Evolutionary conservation across 306 rosid species (phyloP).

Genomic region (Prunus mira): DNA sequence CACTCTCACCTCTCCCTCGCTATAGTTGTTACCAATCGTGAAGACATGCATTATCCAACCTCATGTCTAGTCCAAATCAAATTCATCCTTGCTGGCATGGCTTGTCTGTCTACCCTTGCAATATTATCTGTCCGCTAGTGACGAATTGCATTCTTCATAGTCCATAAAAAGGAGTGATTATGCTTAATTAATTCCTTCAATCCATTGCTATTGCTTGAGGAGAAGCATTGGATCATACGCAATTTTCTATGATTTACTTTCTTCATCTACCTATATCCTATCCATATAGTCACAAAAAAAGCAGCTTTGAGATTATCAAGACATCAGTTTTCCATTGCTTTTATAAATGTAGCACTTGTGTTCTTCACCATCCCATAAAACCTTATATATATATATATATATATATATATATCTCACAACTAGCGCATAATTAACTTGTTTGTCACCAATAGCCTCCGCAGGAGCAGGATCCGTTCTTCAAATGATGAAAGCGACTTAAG

Average conservation of each 20-base stretch:
- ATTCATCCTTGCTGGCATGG: not conserved
- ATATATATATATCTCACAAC: not conserved
- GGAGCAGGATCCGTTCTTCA: slow-evolving; percentile 70
- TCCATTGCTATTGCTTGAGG: too few species aligned
- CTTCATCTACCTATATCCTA: too few species aligned
- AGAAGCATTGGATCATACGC: too few species aligned
- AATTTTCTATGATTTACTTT: too few species aligned
- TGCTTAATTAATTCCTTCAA: too few species aligned
- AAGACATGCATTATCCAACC: slow-evolving; percentile 3
- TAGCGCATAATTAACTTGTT: not conserved
- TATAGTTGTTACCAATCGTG: slow-evolving; percentile 9
- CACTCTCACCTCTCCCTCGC: not conserved
- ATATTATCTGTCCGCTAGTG: not conserved
- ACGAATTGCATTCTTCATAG: not conserved
- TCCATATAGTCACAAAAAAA: too few species aligned
- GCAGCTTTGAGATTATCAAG: too few species aligned
- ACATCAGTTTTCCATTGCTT: too few species aligned
- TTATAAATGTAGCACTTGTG: not conserved
- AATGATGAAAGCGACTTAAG: slow-evolving; percentile 87
- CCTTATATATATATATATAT: not conserved
- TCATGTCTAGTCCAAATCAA: slow-evolving; percentile 14
- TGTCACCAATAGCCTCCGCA: slow-evolving; percentile 79
- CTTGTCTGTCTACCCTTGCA: not conserved
- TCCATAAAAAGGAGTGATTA: too few species aligned
- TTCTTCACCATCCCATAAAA: not conserved